Evolutionary conservation across 345 rosid genomes (phyloP).

Genomic region (Limnanthes douglasii): DNA sequence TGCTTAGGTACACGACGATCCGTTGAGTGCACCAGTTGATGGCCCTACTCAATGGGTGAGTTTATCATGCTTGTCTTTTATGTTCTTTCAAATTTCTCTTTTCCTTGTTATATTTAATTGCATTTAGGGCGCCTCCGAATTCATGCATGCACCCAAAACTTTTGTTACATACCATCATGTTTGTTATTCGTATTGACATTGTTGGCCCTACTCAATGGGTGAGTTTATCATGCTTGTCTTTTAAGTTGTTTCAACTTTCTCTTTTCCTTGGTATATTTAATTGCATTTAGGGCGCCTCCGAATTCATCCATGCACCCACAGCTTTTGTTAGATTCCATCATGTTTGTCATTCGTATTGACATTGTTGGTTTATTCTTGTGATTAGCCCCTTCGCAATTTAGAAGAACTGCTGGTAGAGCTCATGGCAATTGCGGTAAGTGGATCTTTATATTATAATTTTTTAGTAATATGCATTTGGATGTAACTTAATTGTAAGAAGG

Average conservation of each 20-base stretch:
- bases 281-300: background rate
- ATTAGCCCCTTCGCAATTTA: slow-evolving; percentile 73
- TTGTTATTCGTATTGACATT: slow-evolving; percentile 5
- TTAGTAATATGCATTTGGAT: background rate
- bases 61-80: slow-evolving; percentile 1
- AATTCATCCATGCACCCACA: background rate
- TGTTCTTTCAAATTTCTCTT: background rate
- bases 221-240: slow-evolving; percentile 14
- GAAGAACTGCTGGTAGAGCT: slow-evolving; percentile 93
- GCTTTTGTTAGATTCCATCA: background rate
- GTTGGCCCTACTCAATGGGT: slow-evolving; percentile 99
- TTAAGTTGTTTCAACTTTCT: background rate
- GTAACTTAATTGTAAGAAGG: background rate
- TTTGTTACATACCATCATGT: background rate
- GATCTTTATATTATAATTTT: slow-evolving; percentile 1
- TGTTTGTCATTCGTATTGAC: background rate
- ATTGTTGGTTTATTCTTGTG: slow-evolving; percentile 35
- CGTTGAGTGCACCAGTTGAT: slow-evolving; percentile 87
- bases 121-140: background rate
- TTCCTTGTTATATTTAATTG: slow-evolving; percentile 5
- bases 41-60: slow-evolving; percentile 99
- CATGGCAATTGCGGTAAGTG: slow-evolving; percentile 79
- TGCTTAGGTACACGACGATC: slow-evolving; percentile 88
- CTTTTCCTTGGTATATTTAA: slow-evolving; percentile 8
- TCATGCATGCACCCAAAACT: background rate